These are phyloP conservation scores for Plasmopara muralis DNA, from an alignment of 352 stramenopile species.

Conservation along the genomic window DNA sequence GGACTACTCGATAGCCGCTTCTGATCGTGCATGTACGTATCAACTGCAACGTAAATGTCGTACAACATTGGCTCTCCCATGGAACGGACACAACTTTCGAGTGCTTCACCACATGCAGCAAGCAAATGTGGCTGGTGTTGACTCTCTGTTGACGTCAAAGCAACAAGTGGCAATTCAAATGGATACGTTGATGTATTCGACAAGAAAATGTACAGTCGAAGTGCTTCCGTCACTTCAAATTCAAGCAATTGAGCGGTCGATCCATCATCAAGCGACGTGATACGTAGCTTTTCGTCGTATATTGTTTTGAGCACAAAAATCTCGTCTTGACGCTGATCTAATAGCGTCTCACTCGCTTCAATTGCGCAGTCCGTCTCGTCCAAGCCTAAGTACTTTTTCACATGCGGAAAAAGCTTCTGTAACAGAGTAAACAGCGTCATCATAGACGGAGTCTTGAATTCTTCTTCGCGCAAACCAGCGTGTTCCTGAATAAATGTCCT, in stretches of 20 bases:
- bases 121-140: conserved; percentile 37
- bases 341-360: conserved; percentile 23
- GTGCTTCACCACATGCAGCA: conserved; percentile 35
- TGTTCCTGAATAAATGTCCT: conserved; percentile 32
- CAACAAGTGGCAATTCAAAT: conserved; percentile 63
- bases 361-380: conserved; percentile 13
- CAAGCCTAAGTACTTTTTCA: conserved; percentile 38
- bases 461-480: conserved; percentile 19
- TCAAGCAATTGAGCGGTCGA: conserved; percentile 27
- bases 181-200: conserved; percentile 50
- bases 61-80: conserved; percentile 80
- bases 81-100: conserved; percentile 41
- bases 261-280: conserved; percentile 19
- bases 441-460: conserved; percentile 32
- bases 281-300: conserved; percentile 63
- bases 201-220: conserved; percentile 56
- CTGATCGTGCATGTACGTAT: conserved; percentile 40
- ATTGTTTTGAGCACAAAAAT: conserved; percentile 77
- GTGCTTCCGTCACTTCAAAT: conserved; percentile 40
- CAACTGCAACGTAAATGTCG: conserved; percentile 64
- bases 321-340: conserved; percentile 58
- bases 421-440: conserved; percentile 34
- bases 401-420: conserved; percentile 30
- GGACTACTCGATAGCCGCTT: conserved; percentile 18
- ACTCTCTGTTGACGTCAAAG: conserved; percentile 34